phyloP scores from a whole-genome alignment of 768 basidiomycete genomes.

The Lactarius vividus region DNA sequence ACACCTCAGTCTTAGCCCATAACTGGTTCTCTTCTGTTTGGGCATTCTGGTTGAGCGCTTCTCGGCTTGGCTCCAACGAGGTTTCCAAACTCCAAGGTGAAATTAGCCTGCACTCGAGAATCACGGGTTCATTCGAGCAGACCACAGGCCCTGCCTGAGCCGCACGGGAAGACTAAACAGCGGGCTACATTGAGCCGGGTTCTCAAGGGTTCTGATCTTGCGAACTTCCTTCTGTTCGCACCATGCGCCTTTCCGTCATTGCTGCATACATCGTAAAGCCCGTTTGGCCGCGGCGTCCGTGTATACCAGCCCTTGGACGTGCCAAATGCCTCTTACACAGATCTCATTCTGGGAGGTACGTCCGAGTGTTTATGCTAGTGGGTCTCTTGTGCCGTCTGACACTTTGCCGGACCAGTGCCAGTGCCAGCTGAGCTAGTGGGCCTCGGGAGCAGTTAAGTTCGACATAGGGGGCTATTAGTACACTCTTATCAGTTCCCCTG shows the following conservation, averaged over 20 bases:
- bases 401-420: not conserved
- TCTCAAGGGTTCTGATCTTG: not conserved
- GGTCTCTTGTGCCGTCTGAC: not conserved
- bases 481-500: too few relatives aligned
- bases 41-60: not conserved
- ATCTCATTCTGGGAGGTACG: constrained; percentile 16
- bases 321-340: not conserved
- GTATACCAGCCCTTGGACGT: not conserved
- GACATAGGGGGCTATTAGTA: too few relatives aligned
- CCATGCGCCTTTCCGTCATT: not conserved
- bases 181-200: not conserved
- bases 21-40: not conserved
- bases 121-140: not conserved
- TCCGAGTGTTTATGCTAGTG: not conserved
- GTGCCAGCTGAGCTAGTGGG: constrained; percentile 9
- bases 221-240: not conserved
- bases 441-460: constrained; percentile 13
- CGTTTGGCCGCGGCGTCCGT: not conserved
- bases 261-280: not conserved
- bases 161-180: not conserved
- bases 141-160: not conserved
- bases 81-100: not conserved
- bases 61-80: not conserved
- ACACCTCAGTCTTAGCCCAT: not conserved
- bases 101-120: not conserved